Base-by-base conservation (phyloP, 2,329 filamentous ascomycete species). In the Colletotrichum sp. region DNA sequence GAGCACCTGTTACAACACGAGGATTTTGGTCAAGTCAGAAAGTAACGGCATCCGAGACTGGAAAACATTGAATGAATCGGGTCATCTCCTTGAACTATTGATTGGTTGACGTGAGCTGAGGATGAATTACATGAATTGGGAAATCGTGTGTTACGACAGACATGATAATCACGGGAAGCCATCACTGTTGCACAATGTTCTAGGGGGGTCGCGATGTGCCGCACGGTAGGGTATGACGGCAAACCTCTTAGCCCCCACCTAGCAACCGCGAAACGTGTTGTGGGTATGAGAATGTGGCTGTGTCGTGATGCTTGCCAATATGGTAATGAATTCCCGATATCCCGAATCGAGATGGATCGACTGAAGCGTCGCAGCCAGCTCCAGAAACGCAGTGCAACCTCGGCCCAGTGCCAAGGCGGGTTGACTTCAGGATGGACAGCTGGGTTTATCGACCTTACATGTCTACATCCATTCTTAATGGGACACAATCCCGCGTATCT, bases 381-480 rank as follows among this genome's bases (percentile, higher is more conserved):
- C 44, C 44, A 52, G n/a, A 52, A 52, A 52, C n/a, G 44, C 44
- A 52, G 44, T 52, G n/a, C 44, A 52, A 52, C 44, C 44, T 52
- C 44, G 44, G 44, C 6, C n/a, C 44, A 52, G 44, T 52, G 44
- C 44, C n/a, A 52, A 52, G 44, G 10, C 44, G 44, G 44, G 44
- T 21, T 52, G n/a, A 24, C 44, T 52, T 52, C 44, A 52, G 39
- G 18, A 13, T 52, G 44, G 10, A 21, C 6, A 52, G 44, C 44
- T 52, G n/a, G 44, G n/a, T 24, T 52, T 52, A 13, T 52, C 6
- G n/a, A 52, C 44, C 44, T 21, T 52, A 8, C 39, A n/a, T 49
- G 18, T 52, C 44, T 21, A 21, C n/a, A 13, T 52, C 6, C 44
- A 13, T 52, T 52, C 12, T 52, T 13, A 21, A 21, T 21, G 44